These are phyloP conservation scores for Aurantiochytrium sp. DNA, from an alignment of 108 stramenopile species.

Conservation along the genomic window DNA sequence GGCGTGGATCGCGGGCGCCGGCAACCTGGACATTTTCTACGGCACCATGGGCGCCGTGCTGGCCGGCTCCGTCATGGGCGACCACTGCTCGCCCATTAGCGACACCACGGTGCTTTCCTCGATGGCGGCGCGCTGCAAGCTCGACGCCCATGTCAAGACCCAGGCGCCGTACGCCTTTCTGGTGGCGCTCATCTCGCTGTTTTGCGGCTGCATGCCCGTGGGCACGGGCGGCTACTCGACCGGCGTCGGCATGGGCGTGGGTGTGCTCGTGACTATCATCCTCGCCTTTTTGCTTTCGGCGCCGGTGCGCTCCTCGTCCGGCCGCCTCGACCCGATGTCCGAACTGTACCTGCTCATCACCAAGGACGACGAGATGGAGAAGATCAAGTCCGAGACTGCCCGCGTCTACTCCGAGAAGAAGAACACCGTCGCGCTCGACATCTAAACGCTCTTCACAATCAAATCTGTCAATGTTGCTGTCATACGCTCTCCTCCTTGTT, in stretches of 20 bases:
- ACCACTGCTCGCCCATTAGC: constrained; percentile 66
- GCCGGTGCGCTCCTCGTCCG: not conserved
- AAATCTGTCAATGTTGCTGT: not conserved
- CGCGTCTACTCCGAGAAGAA: not conserved
- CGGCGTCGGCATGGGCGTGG: constrained; percentile 38
- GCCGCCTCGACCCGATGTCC: not conserved
- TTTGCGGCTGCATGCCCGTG: constrained; percentile 52
- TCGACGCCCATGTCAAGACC: constrained; percentile 61
- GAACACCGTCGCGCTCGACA: not conserved
- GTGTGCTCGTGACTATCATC: constrained; percentile 36
- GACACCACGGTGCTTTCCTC: constrained; percentile 70
- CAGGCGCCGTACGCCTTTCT: constrained; percentile 66
- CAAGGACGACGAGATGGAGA: not conserved
- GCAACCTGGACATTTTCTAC: constrained; percentile 59
- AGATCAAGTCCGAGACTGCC: constrained; percentile 16
- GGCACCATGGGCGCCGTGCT: constrained; percentile 52
- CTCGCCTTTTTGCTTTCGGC: not conserved
- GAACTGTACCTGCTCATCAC: constrained; percentile 10
- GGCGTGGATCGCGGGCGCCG: constrained; percentile 52
- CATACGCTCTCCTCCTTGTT: not conserved
- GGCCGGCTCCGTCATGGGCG: constrained; percentile 66
- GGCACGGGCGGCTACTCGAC: constrained; percentile 37
- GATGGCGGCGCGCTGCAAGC: constrained; percentile 57
- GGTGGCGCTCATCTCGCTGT: constrained; percentile 44
- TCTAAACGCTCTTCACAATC: no score